phyloP scores from a whole-genome alignment of 2,329 filamentous ascomycete genomes.

The Ramularia collo-cygni region DNA sequence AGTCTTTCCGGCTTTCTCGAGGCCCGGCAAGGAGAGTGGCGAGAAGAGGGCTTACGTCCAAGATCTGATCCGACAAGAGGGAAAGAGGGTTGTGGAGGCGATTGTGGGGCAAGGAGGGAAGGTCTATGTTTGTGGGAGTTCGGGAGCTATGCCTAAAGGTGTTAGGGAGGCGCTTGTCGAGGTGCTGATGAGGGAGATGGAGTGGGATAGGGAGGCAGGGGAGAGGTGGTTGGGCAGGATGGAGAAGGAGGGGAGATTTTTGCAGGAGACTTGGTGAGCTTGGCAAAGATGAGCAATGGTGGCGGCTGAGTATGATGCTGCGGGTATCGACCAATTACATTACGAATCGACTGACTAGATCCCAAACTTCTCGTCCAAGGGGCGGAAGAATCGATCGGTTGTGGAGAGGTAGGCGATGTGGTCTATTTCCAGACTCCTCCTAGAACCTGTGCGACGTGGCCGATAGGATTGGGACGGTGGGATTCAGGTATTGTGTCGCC shows the following conservation, averaged over 20 bases:
- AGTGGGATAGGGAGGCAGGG: constrained; percentile 43
- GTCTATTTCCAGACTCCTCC: no score
- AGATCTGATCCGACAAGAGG: constrained; percentile 50
- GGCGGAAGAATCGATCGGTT: no score
- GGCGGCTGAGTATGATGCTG: no score
- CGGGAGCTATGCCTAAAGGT: constrained; percentile 64
- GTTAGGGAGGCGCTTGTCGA: constrained; percentile 61
- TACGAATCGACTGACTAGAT: no score
- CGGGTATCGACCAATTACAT: no score
- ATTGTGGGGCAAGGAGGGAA: constrained; percentile 47
- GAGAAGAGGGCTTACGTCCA: constrained; percentile 60
- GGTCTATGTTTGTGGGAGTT: constrained; percentile 54
- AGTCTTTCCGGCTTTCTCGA: constrained; percentile 61
- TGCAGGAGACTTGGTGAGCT: constrained; percentile 63
- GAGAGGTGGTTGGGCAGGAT: constrained; percentile 50
- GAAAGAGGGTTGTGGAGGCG: constrained; percentile 43
- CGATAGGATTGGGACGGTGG: no score
- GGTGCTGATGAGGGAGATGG: constrained; percentile 40
- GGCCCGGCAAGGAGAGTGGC: constrained; percentile 55
- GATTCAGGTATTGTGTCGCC: no score
- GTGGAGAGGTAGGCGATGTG: no score
- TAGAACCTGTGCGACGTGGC: no score
- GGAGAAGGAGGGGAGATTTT: constrained; percentile 58
- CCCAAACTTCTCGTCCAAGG: no score
- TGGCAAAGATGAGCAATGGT: no score